Evolutionary conservation across 2,329 filamentous ascomycete species (phyloP).

Genomic region (Fusarium succisae): DNA sequence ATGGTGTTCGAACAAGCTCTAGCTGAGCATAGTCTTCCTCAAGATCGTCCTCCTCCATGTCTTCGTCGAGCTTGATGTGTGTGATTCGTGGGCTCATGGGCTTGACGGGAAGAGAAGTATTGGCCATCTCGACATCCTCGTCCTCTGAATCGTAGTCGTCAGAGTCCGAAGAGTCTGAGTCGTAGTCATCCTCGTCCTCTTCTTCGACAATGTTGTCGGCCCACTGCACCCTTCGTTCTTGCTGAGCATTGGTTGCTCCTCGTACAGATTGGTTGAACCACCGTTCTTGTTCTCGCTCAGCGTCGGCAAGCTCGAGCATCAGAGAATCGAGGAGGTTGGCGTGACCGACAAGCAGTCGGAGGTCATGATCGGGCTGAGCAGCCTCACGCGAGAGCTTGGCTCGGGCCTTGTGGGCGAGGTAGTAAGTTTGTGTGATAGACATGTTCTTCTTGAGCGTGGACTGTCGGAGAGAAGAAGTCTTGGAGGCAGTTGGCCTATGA

Average conservation of each 20-base stretch:
- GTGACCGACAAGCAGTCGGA: slow-evolving; percentile 94
- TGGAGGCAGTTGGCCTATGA: slow-evolving; percentile 41
- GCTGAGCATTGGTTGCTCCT: slow-evolving; percentile 69
- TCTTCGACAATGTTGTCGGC: slow-evolving; percentile 79
- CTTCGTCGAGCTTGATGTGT: slow-evolving; percentile 53
- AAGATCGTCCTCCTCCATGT: slow-evolving; percentile 62
- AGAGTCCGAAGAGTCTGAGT: slow-evolving; percentile 68
- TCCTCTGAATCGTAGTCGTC: slow-evolving; percentile 62
- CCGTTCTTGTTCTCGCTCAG: slow-evolving; percentile 92
- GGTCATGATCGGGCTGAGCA: slow-evolving; percentile 89
- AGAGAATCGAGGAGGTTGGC: slow-evolving; percentile 97
- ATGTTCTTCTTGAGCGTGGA: slow-evolving; percentile 77
- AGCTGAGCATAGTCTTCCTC: slow-evolving; percentile 74
- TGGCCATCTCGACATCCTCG: slow-evolving; percentile 67
- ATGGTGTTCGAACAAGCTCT: slow-evolving; percentile 73
- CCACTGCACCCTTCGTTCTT: slow-evolving; percentile 84
- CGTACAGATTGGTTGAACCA: slow-evolving; percentile 98
- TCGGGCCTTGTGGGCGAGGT: slow-evolving; percentile 94
- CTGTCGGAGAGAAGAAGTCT: slow-evolving; percentile 44
- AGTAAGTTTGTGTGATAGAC: slow-evolving; percentile 99
- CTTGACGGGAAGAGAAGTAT: slow-evolving; percentile 57
- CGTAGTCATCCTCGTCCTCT: slow-evolving; percentile 76
- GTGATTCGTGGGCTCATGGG: slow-evolving; percentile 48
- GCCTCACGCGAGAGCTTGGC: slow-evolving; percentile 96
- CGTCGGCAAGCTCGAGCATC: slow-evolving; percentile 91